Evolutionary conservation across 306 rosid species (phyloP), one percentile per base, ranked within the genome.

Genomic region (Medicago lupulina): DNA sequence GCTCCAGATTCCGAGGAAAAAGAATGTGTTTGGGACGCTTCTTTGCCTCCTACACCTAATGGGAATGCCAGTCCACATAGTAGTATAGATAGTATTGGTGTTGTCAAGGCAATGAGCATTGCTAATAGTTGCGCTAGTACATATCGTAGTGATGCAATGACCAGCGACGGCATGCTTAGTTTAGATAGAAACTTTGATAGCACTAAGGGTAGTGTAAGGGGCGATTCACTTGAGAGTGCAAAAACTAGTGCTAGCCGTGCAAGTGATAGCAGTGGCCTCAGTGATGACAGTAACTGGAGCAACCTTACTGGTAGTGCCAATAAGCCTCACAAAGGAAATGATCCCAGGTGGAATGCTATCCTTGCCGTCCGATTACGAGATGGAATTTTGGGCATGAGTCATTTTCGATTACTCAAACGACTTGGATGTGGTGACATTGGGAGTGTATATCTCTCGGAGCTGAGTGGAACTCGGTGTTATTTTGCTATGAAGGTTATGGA

Each of bases 401-500:
- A 95, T 77, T 95, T 95, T 80, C 89, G 83, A 80, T 85, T 95
- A 80, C 92, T 95, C 73, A 92, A 86, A 81, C 84, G 97, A 72
- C 99, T 95, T 79, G 99, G 99, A 79, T 95, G 99, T 74, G 99
- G 99, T 19, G 99, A 95, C 79, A 95, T 95, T 77, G 99, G 99
- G 46, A 92, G 99, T 71, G 99, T 95, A 16, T 95, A 95, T 89
- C 97, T 95, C 75, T 95, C 99, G 5, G 99, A 95, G 83, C 86
- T 95, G 78, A 95, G 97, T 79, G 97, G 91, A 74, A 95, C 99
- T 21, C 90, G 97, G 66, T 95, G 99, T 79, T 84, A 84, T 74
- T 95, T 95, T 54, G 99, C 99, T 9, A 92, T 95, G 99, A 95
- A 95, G 88, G 99, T 95, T 54, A 95, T 95, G 99, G 99, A 95